Evolutionary conservation across 1,139 yeast genomes (phyloP), one percentile per base, ranked within the genome.

Genomic region (Kodamaea plutei): DNA sequence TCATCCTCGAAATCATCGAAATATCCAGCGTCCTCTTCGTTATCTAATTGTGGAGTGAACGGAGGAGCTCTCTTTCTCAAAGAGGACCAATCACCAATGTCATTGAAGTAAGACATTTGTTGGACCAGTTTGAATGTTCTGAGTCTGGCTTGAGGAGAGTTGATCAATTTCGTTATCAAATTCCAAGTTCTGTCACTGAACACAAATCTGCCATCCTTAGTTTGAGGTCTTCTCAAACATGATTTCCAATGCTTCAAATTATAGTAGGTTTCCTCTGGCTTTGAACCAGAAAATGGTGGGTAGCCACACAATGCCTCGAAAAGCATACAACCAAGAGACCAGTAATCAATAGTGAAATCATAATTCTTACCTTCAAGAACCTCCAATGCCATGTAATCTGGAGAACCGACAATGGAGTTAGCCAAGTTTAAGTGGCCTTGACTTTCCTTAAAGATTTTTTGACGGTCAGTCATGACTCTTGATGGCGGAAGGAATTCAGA

Each of bases 331-430:
- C 98, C 99, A 34, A 93, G 69, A 1, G 97, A 89, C 99, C 99
- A 93, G 58, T 93, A 93, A 64, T 93, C 99, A 39, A 93, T 94
- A 12, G 98, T 89, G 54, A 82, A 89, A 54, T 93, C 96, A 56
- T 93, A 93, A 39, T 82, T 81, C 48, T 83, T 83, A 7, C 98
- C 98, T 56, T 87, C 94, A 40, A 93, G 75, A 5, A 93, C 97
- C 56, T 93, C 99, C 34, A 93, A 70, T 1, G 99, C 98, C 99
- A 93, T 93, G 56, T 93, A 93, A 56, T 93, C 99, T 1, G 99
- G 99, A 5, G 95, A 84, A 0, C 99, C 99, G 8, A 93, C 99
- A 43, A 91, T 88, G 1, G 96, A 87, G 49, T 87, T 84, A 12
- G 99, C 98, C 47, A 83, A 79, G 47, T 84, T 85, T 37, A 60